A percentile compares a stretch with the other conserved stretches of the same genome.
Conservation (phyloP, 257 asterid species). For the Anisodus tanguticus region DNA sequence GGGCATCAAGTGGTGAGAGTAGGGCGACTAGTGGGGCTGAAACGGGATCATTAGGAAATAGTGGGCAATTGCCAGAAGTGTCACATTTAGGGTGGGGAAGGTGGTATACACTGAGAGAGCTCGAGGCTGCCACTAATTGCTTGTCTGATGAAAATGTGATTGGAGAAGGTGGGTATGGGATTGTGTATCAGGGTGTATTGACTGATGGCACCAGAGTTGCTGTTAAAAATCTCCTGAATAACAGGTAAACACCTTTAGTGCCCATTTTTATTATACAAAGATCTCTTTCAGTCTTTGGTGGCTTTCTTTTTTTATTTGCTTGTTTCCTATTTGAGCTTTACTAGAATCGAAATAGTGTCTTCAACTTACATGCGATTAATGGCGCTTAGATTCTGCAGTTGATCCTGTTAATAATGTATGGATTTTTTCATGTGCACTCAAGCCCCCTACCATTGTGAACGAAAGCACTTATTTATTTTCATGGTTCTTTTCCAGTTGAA, state of each 20-base stretch:
- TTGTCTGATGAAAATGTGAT: slow-evolving; percentile 88
- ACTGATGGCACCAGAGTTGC: slow-evolving; percentile 78
- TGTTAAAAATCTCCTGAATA: slow-evolving; percentile 87
- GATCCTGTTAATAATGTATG: not conserved
- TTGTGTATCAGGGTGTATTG: slow-evolving; percentile 79
- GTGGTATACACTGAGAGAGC: slow-evolving; percentile 97
- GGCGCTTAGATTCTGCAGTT: not conserved
- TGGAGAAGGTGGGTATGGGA: slow-evolving; percentile 97
- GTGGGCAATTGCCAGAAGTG: slow-evolving; percentile 88
- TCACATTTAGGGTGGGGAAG: slow-evolving; percentile 99
- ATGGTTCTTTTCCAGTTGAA: not conserved
- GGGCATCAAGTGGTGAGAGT: slow-evolving; percentile 95
- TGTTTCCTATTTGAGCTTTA: not conserved
- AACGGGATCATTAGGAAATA: slow-evolving; percentile 73
- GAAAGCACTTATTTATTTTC: not conserved
- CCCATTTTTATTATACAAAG: not conserved
- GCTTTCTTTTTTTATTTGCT: not conserved
- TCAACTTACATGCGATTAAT: slow-evolving; percentile 18
- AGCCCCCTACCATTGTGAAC: not conserved
- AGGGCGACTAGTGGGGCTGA: slow-evolving; percentile 87
- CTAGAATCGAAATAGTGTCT: not conserved
- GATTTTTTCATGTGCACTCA: not conserved
- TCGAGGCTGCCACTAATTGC: slow-evolving; percentile 92
- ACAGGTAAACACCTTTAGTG: slow-evolving; percentile 52
- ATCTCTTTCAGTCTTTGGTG: slow-evolving; percentile 4